Percentiles rank a stretch among this genome's conserved stretches.
Conservation (phyloP, 495 filamentous ascomycete species). For the Cercophora scortea region DNA sequence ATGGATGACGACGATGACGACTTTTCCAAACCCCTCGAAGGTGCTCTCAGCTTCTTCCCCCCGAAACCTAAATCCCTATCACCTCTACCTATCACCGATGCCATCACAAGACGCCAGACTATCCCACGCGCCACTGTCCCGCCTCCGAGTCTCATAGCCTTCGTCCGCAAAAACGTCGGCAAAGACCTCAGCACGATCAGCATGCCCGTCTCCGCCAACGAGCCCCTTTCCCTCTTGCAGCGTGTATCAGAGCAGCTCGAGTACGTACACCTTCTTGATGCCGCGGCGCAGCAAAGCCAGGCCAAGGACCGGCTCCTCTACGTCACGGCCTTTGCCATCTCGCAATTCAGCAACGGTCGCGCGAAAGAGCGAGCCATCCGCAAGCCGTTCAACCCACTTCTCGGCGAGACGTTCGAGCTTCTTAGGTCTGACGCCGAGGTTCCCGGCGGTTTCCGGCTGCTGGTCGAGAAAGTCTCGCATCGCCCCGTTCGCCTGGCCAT, state of each 20-base stretch:
- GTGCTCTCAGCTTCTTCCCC: constrained; percentile 56
- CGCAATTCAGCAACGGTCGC: constrained; percentile 67
- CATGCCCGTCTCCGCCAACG: constrained; percentile 96
- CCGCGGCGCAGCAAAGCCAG: constrained; percentile 52
- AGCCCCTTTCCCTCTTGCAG: constrained; percentile 82
- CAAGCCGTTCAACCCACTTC: constrained; percentile 96
- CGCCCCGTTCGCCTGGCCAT: constrained; percentile 87
- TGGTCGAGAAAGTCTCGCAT: constrained; percentile 90
- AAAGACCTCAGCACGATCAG: constrained; percentile 93
- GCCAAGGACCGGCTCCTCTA: constrained; percentile 66
- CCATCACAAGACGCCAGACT: constrained; percentile 58
- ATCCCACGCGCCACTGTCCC: constrained; percentile 63
- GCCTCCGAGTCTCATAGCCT: constrained; percentile 86
- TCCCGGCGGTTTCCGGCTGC: constrained; percentile 71
- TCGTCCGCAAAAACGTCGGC: constrained; percentile 94
- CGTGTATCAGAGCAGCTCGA: constrained; percentile 82
- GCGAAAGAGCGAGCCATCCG: constrained; percentile 86
- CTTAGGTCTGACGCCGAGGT: constrained; percentile 68
- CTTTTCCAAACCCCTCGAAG: constrained; percentile 24
- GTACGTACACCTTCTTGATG: constrained; percentile 77
- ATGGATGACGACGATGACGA: constrained; percentile 43
- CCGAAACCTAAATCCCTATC: constrained; percentile 61
- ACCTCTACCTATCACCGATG: constrained; percentile 64
- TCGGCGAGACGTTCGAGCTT: constrained; percentile 93
- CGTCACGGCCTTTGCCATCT: constrained; percentile 85